Evolutionary conservation across 345 rosid species (phyloP).

Genomic region (Durio zibethinus): DNA sequence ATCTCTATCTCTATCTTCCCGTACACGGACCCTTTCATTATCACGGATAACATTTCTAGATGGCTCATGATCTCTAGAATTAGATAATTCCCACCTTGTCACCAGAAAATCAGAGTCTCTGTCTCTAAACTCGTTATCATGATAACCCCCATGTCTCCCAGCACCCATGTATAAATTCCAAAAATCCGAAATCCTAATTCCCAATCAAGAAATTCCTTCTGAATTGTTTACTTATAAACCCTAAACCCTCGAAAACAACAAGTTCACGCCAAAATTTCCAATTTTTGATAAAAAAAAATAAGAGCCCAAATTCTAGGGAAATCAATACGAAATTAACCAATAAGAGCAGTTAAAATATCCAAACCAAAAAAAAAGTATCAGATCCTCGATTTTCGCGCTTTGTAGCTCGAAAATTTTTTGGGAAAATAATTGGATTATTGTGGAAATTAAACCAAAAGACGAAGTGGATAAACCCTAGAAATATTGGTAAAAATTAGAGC

Average conservation of each 20-base stretch:
- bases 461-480: neutral
- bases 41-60: constrained; percentile 40
- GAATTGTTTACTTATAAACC: constrained; percentile 23
- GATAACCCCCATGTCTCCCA: constrained; percentile 72
- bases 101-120: constrained; percentile 52
- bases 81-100: constrained; percentile 40
- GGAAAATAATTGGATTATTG: neutral
- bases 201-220: constrained; percentile 15
- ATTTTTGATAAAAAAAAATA: neutral
- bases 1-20: constrained; percentile 34
- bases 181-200: constrained; percentile 6
- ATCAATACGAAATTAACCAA: constrained; percentile 14
- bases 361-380: neutral
- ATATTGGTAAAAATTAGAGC: neutral
- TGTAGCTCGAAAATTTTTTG: neutral
- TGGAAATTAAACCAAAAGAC: neutral
- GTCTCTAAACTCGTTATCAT: constrained; percentile 59
- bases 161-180: constrained; percentile 57
- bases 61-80: constrained; percentile 43
- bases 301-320: constrained; percentile 16
- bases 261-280: constrained; percentile 21
- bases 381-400: neutral
- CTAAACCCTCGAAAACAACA: constrained; percentile 22
- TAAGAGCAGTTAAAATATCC: neutral
- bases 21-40: constrained; percentile 32